Evolutionary conservation across 2,329 filamentous ascomycete genomes (phyloP), one percentile per base, ranked within the genome.

Genomic region (Aschersonia sp.): DNA sequence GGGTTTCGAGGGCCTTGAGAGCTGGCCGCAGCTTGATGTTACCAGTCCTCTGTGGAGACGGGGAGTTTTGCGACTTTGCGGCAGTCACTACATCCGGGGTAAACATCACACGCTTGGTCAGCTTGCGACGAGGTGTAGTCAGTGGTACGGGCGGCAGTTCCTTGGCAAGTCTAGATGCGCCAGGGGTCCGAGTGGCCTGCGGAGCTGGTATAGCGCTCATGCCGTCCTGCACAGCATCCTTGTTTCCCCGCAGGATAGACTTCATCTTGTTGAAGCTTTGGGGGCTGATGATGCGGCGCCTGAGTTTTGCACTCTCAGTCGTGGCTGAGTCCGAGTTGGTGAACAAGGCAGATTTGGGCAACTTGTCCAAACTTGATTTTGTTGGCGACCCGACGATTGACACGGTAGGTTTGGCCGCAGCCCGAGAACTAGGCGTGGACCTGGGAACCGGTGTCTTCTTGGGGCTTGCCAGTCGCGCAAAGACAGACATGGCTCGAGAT

Each of bases 101-200:
- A 57, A 94, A 95, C 45, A 84, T 81, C 37, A 94, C 86, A 48
- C 77, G 82, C 67, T 94, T 94, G 14, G 66, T 62, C 39, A 70
- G 59, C 62, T 80, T 84, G 30, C 80, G 74, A 32, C 81, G 80
- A 6, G 83, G 84, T 1, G 83, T 87, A 5, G 78, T 80, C 47
- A 78, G 65, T 5, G 75, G 71, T 14, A 71, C 60, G 4, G 68
- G 59, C 46, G 73, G 73, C 32, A 80, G 59, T 29, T 71, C 66
- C 55, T 77, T 79, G 32, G 78, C 69, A 10, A 73, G 59, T 14
- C 62, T 63, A 2, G 58, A 53, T 6, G 68, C 66, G 7, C 59
- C 66, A 2, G 74, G 73, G 0, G 73, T 76, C 56, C 71, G 70
- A 0, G 71, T 71, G 7, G 55, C 51, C 30, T 61, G 57, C 8